Percentiles rank a stretch among this genome's conserved stretches.
Conservation (phyloP, 192 early-diverging fungal species). For the Coemansia sp. region DNA sequence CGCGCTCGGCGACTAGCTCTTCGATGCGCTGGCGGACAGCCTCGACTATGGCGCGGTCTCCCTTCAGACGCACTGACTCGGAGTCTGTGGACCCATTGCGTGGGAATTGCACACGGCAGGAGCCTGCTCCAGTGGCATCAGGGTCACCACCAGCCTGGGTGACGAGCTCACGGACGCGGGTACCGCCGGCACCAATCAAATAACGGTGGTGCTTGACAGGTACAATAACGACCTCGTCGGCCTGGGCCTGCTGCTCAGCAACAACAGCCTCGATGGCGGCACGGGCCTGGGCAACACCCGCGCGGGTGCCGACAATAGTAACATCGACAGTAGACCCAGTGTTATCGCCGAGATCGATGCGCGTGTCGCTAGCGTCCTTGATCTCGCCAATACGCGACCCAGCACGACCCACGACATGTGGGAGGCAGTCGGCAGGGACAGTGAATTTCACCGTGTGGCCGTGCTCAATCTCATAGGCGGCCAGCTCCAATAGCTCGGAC, state of each 20-base stretch:
- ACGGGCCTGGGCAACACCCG: constrained; percentile 61
- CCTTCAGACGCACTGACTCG: constrained; percentile 67
- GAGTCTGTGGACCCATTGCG: constrained; percentile 34
- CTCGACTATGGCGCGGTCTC: constrained; percentile 63
- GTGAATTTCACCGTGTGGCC: constrained; percentile 66
- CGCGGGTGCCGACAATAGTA: constrained; percentile 60
- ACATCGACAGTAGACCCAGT: constrained; percentile 41
- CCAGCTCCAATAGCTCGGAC: constrained; percentile 79
- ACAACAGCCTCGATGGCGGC: constrained; percentile 64
- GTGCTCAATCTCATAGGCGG: constrained; percentile 83
- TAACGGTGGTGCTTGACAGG: constrained; percentile 64
- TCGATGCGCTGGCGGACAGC: constrained; percentile 53
- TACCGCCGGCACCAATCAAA: constrained; percentile 70
- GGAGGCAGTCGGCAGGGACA: constrained; percentile 68
- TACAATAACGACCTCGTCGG: constrained; percentile 58
- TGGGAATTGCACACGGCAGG: constrained; percentile 70
- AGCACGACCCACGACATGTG: constrained; percentile 77
- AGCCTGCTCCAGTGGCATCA: constrained; percentile 55
- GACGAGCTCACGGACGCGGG: constrained; percentile 67
- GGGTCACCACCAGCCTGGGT: constrained; percentile 61
- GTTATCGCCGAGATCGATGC: constrained; percentile 69
- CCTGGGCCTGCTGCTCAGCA: constrained; percentile 63
- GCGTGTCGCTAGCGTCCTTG: constrained; percentile 70
- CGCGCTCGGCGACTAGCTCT: constrained; percentile 58
- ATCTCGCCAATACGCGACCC: constrained; percentile 78